phyloP scores from a whole-genome alignment of 441 rosid species.

The Raphanus hybrid region DNA sequence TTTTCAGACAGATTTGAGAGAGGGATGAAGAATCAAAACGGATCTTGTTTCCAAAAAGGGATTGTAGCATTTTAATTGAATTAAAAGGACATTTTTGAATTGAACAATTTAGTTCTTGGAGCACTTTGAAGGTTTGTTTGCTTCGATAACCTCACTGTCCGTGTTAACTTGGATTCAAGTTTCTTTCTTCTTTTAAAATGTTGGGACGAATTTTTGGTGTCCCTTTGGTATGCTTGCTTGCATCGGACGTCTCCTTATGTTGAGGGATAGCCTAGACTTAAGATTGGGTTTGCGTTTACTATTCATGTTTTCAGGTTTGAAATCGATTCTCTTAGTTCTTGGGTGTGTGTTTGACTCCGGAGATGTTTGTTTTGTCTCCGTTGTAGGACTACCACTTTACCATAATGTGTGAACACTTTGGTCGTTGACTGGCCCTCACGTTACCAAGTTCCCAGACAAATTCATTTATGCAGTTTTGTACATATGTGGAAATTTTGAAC shows the following conservation, averaged over 20 bases:
- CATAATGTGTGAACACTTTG: background rate
- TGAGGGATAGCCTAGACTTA: no score
- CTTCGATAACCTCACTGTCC: background rate
- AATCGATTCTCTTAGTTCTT: background rate
- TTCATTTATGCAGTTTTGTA: background rate
- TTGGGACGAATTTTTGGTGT: background rate
- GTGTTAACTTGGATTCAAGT: background rate
- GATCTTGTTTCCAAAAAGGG: no score
- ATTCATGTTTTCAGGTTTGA: background rate
- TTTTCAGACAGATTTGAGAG: background rate
- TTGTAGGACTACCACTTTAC: background rate
- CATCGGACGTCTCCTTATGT: no score
- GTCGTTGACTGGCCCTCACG: conserved; percentile 1
- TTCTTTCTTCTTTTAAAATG: background rate
- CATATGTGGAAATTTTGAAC: background rate
- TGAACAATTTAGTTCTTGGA: background rate
- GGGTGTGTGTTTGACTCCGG: background rate
- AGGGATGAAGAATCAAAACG: background rate
- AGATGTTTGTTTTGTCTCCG: background rate
- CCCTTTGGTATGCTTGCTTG: background rate
- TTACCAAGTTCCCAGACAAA: background rate
- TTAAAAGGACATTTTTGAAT: no score
- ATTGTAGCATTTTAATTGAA: no score
- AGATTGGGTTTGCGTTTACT: background rate
- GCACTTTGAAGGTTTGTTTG: background rate